These are phyloP conservation scores for Microcos paniculata DNA, from an alignment of 345 rosid species.

Conservation along the genomic window DNA sequence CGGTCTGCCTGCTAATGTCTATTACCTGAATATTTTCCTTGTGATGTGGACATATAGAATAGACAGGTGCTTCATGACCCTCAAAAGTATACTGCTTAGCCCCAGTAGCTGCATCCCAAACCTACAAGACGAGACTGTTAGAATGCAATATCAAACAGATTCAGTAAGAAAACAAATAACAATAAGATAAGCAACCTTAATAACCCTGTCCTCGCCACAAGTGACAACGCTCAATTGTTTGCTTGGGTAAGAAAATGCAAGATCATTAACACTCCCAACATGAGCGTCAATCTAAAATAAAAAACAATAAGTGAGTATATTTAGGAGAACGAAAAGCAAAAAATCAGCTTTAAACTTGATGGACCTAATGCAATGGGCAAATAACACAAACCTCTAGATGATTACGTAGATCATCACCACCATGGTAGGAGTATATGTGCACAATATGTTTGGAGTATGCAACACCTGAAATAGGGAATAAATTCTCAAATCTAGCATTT, in stretches of 20 bases:
- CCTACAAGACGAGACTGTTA: conserved; percentile 46
- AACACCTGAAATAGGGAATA: conserved; percentile 53
- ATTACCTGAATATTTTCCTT: conserved; percentile 82
- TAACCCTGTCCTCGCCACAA: conserved; percentile 79
- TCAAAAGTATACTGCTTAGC: conserved; percentile 47
- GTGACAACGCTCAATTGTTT: conserved; percentile 67
- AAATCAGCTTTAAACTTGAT: neutral
- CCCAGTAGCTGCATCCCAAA: conserved; percentile 82
- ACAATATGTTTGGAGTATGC: conserved; percentile 84
- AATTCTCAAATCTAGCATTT: conserved; percentile 11
- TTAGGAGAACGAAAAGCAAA: neutral
- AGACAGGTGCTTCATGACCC: conserved; percentile 92
- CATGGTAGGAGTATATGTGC: conserved; percentile 69
- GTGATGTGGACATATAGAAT: conserved; percentile 80
- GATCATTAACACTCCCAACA: conserved; percentile 79
- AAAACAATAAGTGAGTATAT: conserved; percentile 8
- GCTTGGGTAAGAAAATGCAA: conserved; percentile 75
- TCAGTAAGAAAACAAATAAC: conserved; percentile 1
- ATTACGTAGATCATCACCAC: conserved; percentile 59
- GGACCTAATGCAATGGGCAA: neutral
- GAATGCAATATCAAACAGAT: conserved; percentile 17
- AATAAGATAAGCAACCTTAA: conserved; percentile 54
- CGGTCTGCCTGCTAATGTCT: conserved; percentile 10
- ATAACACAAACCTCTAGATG: conserved; percentile 65
- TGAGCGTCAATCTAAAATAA: conserved; percentile 81